phyloP scores from a whole-genome alignment of 1,284 basidiomycete genomes.

The Ustilago sp. region DNA sequence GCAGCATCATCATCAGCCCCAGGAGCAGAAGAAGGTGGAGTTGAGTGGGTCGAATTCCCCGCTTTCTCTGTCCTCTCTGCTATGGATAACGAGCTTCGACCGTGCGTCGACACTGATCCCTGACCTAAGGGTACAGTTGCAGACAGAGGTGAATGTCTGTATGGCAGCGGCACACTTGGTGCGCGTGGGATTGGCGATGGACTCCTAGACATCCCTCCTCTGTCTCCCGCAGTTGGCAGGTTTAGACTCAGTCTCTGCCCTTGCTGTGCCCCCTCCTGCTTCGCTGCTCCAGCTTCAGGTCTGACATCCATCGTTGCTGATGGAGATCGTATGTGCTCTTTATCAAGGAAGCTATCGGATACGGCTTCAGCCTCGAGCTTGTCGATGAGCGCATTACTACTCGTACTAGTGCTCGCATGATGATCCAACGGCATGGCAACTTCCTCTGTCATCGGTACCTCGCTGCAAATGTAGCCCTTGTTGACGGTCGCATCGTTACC shows the following conservation, averaged over 20 bases:
- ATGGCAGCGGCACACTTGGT: constrained; percentile 36
- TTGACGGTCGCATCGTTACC: constrained; percentile 44
- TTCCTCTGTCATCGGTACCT: constrained; percentile 12
- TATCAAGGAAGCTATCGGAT: constrained; percentile 24
- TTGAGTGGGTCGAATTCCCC: background rate
- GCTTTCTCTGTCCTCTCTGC: background rate
- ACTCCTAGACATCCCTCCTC: constrained; percentile 5
- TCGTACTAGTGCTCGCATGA: constrained; percentile 9
- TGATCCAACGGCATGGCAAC: constrained; percentile 43
- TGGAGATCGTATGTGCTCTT: constrained; percentile 24
- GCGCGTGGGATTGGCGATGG: constrained; percentile 14
- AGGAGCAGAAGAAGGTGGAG: constrained; percentile 18
- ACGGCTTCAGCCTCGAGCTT: constrained; percentile 40
- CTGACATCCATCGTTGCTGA: background rate
- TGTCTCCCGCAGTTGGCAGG: background rate
- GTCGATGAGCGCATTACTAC: constrained; percentile 29
- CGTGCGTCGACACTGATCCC: constrained; percentile 18
- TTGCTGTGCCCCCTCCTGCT: background rate
- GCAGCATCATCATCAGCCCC: constrained; percentile 4
- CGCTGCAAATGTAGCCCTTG: constrained; percentile 28
- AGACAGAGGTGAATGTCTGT: constrained; percentile 22
- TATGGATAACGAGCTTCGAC: constrained; percentile 10
- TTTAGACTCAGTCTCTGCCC: constrained; percentile 3
- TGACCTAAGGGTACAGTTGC: constrained; percentile 2
- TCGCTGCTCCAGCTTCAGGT: background rate